Conservation (phyloP, 2,329 filamentous ascomycete genomes). For the Aureobasidium pullulans region DNA sequence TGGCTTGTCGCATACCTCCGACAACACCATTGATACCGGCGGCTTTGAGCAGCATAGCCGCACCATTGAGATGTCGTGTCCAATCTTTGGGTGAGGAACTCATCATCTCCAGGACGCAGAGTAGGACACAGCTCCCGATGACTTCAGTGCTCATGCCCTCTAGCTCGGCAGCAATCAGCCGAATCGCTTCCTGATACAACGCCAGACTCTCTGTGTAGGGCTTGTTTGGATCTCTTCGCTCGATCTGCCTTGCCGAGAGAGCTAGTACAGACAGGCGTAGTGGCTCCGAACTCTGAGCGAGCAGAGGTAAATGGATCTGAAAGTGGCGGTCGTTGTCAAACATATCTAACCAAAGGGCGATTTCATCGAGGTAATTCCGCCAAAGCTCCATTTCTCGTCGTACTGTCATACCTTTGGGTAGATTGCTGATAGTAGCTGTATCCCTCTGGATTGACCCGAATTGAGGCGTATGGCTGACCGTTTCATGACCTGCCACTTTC, state of each 20-base stretch:
- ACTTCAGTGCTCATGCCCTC: slow-evolving; percentile 39
- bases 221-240: slow-evolving; percentile 39
- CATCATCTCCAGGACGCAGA: slow-evolving; percentile 44
- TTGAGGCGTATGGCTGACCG: background rate
- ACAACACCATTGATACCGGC: slow-evolving; percentile 45
- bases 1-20: slow-evolving; percentile 45
- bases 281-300: slow-evolving; percentile 40
- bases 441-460: background rate
- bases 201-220: slow-evolving; percentile 45
- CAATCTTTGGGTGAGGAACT: slow-evolving; percentile 44
- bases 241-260: slow-evolving; percentile 47
- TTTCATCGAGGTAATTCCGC: slow-evolving; percentile 44
- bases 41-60: slow-evolving; percentile 46
- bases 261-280: slow-evolving; percentile 46
- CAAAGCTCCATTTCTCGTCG: slow-evolving; percentile 26
- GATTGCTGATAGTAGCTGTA: slow-evolving; percentile 19
- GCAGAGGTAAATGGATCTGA: slow-evolving; percentile 42
- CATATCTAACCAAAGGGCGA: slow-evolving; percentile 52
- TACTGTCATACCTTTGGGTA: slow-evolving; percentile 22
- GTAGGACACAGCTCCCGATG: slow-evolving; percentile 41
- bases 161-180: slow-evolving; percentile 35
- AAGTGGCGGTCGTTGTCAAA: slow-evolving; percentile 49
- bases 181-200: slow-evolving; percentile 47
- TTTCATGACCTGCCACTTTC: background rate
- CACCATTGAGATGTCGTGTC: slow-evolving; percentile 50